Percentiles rank a stretch among this genome's conserved stretches.
Conservation (phyloP, 257 asterid genomes). For the Misopates orontium region DNA sequence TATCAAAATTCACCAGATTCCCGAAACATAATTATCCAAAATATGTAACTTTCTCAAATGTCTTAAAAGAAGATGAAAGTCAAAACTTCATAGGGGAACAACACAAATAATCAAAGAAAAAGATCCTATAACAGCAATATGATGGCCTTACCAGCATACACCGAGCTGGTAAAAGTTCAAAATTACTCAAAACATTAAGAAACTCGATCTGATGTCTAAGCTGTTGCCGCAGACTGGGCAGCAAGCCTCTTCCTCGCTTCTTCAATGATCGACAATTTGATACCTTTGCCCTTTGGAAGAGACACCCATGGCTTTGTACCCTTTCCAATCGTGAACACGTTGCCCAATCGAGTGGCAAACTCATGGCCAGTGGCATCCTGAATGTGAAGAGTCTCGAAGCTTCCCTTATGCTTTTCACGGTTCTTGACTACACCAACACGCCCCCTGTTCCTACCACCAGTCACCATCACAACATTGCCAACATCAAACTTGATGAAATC, state of each 20-base stretch:
- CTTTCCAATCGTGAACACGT: conserved; percentile 67
- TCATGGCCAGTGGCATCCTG: conserved; percentile 72
- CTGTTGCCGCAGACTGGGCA: conserved; percentile 53
- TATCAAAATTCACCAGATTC: neutral
- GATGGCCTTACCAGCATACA: neutral
- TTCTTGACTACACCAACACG: conserved; percentile 74
- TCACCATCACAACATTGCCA: conserved; percentile 75
- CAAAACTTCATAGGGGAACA: neutral
- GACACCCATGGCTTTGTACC: conserved; percentile 78
- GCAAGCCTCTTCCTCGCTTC: conserved; percentile 70
- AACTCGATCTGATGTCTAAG: conserved; percentile 29
- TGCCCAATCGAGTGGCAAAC: conserved; percentile 71
- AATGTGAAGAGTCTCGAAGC: conserved; percentile 68
- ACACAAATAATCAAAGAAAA: neutral
- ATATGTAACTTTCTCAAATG: neutral
- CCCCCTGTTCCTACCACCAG: conserved; percentile 84
- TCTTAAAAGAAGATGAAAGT: neutral
- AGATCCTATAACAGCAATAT: neutral
- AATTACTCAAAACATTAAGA: conserved; percentile 1
- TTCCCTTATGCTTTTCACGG: conserved; percentile 75
- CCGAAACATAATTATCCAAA: neutral
- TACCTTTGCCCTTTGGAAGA: conserved; percentile 78
- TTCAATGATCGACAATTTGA: conserved; percentile 63
- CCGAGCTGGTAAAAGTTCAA: neutral
- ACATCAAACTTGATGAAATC: conserved; percentile 78